phyloP scores from a whole-genome alignment of 2,329 filamentous ascomycete genomes.

The Colletotrichum salicis region DNA sequence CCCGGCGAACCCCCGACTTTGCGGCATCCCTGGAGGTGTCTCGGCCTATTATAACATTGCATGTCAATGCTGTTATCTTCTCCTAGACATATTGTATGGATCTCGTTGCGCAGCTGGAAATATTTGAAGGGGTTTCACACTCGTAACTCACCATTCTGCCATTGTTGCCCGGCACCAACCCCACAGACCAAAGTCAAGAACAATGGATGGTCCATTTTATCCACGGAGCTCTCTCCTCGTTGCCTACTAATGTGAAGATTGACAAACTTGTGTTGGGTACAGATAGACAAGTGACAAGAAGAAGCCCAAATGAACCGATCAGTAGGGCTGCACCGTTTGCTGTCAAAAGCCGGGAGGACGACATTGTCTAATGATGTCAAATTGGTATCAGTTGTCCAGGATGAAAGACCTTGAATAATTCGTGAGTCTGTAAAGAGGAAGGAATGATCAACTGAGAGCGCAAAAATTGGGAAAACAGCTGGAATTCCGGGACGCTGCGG shows the following conservation, averaged over 20 bases:
- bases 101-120: too few species aligned
- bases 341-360: neutral
- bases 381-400: too few species aligned
- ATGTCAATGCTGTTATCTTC: neutral
- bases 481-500: too few species aligned
- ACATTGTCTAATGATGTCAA: neutral
- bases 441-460: too few species aligned
- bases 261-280: neutral
- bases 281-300: neutral
- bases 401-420: too few species aligned
- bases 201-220: neutral
- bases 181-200: neutral
- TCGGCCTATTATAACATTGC: neutral
- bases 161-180: neutral
- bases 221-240: neutral
- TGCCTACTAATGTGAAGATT: neutral
- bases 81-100: too few species aligned
- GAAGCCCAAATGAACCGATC: neutral
- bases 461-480: too few species aligned
- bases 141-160: neutral
- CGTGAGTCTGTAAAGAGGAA: too few species aligned
- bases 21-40: neutral
- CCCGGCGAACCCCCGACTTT: neutral
- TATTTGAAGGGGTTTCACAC: too few species aligned
- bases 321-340: neutral